A percentile compares a stretch with the other conserved stretches of the same genome.
Evolutionary conservation across 306 rosid species (phyloP).

Genomic region (Styphnolobium japonicum): DNA sequence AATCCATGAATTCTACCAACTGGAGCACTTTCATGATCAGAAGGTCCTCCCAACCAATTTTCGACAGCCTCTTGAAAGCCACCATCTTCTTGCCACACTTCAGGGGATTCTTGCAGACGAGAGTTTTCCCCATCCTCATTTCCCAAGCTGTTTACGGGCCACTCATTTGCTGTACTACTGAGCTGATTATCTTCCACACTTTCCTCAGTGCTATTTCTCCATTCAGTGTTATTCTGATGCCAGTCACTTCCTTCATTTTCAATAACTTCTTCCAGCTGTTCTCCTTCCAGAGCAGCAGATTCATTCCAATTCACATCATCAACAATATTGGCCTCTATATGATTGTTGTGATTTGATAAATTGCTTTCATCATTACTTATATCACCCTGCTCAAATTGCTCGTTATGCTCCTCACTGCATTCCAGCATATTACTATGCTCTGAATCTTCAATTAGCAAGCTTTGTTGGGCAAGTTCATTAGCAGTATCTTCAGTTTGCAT

Average conservation of each 20-base stretch:
- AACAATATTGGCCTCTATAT: constrained; percentile 27
- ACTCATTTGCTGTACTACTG: constrained; percentile 41
- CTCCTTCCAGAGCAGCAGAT: constrained; percentile 44
- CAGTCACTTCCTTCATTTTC: constrained; percentile 46
- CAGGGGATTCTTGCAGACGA: constrained; percentile 56
- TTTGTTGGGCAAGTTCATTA: constrained; percentile 30
- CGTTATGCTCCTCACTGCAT: constrained; percentile 30
- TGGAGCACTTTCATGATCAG: constrained; percentile 54
- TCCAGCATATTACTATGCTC: constrained; percentile 36
- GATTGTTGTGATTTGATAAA: constrained; percentile 17
- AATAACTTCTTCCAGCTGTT: constrained; percentile 37
- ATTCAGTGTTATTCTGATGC: constrained; percentile 46
- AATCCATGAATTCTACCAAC: constrained; percentile 43
- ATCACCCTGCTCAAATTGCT: constrained; percentile 42
- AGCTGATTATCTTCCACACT: constrained; percentile 41
- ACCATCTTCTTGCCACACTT: constrained; percentile 61
- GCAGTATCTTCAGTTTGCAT: constrained; percentile 26
- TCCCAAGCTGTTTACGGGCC: constrained; percentile 50
- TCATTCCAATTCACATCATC: constrained; percentile 43
- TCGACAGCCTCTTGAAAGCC: constrained; percentile 75
- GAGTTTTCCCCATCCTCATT: constrained; percentile 50
- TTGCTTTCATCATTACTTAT: constrained; percentile 24
- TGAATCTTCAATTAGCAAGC: constrained; percentile 34
- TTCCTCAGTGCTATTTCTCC: constrained; percentile 40
- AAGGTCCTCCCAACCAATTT: constrained; percentile 72